Evolutionary conservation across 2,329 filamentous ascomycete genomes (phyloP).

Genomic region (Phoma sp.): DNA sequence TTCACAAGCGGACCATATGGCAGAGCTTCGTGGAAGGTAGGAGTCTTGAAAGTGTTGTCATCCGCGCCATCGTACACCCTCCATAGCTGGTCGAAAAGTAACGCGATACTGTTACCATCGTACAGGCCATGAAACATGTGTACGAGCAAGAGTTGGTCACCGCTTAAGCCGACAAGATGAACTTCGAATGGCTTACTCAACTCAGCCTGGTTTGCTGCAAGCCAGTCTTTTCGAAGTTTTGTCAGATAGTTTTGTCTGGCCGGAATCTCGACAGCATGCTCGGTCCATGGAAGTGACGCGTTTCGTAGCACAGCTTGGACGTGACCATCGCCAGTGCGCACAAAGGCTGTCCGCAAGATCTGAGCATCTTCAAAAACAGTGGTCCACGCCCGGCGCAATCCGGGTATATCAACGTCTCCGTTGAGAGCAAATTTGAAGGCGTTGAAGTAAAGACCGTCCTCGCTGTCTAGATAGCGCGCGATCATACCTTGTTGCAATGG

Average conservation of each 20-base stretch:
- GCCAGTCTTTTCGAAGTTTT: slow-evolving; percentile 1
- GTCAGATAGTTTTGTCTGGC: slow-evolving; percentile 12
- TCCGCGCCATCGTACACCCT: slow-evolving; percentile 54
- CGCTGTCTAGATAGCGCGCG: slow-evolving; percentile 67
- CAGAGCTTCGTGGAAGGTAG: slow-evolving; percentile 70
- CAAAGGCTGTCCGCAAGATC: slow-evolving; percentile 75
- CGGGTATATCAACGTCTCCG: slow-evolving; percentile 51
- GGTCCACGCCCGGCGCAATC: slow-evolving; percentile 65
- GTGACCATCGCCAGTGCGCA: slow-evolving; percentile 75
- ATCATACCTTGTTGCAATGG: slow-evolving; percentile 87
- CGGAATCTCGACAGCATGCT: slow-evolving; percentile 32
- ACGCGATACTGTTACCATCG: slow-evolving; percentile 77
- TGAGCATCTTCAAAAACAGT: slow-evolving; percentile 59
- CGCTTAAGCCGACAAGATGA: slow-evolving; percentile 47
- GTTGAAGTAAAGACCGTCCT: slow-evolving; percentile 74
- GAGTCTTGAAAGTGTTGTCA: slow-evolving; percentile 44
- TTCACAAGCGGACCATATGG: slow-evolving; percentile 70
- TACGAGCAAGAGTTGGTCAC: slow-evolving; percentile 58
- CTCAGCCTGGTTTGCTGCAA: slow-evolving; percentile 50
- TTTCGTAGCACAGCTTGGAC: slow-evolving; percentile 71
- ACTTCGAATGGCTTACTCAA: slow-evolving; percentile 61
- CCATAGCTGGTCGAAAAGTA: slow-evolving; percentile 68
- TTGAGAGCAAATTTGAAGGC: slow-evolving; percentile 68
- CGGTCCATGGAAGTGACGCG: slow-evolving; percentile 26
- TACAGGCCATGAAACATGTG: slow-evolving; percentile 87